A percentile compares a stretch with the other conserved stretches of the same genome.
These are phyloP conservation scores for Euphorbia celastroides DNA, from an alignment of 441 rosid genomes.

Conservation along the genomic window DNA sequence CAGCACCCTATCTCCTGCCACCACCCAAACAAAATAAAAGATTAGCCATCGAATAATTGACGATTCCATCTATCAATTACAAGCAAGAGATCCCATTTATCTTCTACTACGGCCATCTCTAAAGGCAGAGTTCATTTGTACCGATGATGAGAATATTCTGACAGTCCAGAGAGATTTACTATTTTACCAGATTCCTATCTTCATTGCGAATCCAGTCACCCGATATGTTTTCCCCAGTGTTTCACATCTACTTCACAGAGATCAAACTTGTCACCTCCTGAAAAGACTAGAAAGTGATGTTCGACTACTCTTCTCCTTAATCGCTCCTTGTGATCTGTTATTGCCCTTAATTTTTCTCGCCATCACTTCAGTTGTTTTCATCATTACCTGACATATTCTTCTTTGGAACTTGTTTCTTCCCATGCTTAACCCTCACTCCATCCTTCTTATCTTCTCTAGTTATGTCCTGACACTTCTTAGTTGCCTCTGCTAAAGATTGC, in stretches of 20 bases:
- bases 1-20: background rate
- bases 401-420: too few relatives aligned
- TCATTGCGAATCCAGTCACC: background rate
- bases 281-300: conserved; percentile 31
- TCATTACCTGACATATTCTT: background rate
- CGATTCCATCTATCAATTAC: background rate
- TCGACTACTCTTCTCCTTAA: conserved; percentile 5
- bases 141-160: background rate
- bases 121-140: background rate
- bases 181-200: background rate
- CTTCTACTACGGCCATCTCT: background rate
- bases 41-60: too few relatives aligned
- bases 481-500: conserved; percentile 4
- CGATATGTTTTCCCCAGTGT: background rate
- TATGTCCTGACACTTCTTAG: conserved; percentile 7
- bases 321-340: conserved; percentile 13
- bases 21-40: background rate
- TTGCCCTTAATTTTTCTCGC: conserved; percentile 7
- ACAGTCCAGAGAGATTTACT: background rate
- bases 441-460: conserved; percentile 13
- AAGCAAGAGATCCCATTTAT: too few relatives aligned
- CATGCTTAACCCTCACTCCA: conserved; percentile 1
- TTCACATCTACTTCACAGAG: background rate
- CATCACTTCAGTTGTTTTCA: conserved; percentile 7
- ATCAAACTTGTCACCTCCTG: conserved; percentile 16